Evolutionary conservation across 352 stramenopile genomes (phyloP).

Genomic region (Blastocystis sp.): DNA sequence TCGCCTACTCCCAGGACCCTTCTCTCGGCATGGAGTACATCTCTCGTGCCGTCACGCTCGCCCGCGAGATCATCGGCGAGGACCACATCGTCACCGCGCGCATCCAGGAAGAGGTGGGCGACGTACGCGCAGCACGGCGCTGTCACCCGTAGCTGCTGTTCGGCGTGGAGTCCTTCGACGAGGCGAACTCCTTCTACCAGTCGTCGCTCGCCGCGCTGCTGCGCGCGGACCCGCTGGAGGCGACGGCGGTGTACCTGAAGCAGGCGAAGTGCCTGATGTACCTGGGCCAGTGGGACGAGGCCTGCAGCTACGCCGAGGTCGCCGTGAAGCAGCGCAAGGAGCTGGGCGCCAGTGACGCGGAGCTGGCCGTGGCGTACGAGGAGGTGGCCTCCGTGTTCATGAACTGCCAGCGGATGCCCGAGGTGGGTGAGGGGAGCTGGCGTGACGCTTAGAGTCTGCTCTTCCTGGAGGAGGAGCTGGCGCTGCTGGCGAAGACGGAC

Average conservation of each 20-base stretch:
- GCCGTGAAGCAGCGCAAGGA: conserved; percentile 20
- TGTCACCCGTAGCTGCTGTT: conserved; percentile 16
- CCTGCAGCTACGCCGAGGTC: conserved; percentile 1
- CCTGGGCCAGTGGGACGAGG: neutral
- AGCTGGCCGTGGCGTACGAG: neutral
- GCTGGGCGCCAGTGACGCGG: neutral
- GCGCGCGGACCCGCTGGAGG: neutral
- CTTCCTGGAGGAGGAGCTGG: conserved; percentile 44
- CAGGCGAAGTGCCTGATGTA: conserved; percentile 52
- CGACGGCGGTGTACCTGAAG: conserved; percentile 38
- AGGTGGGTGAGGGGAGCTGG: neutral
- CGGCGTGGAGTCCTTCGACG: conserved; percentile 28
- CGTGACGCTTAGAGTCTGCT: neutral
- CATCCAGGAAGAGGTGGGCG: conserved; percentile 30
- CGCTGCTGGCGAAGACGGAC: neutral
- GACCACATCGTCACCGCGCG: neutral
- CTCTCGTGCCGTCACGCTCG: conserved; percentile 15
- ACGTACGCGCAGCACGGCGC: neutral
- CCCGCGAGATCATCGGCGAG: conserved; percentile 9
- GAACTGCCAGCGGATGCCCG: neutral
- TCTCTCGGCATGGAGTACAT: conserved; percentile 61
- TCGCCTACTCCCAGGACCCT: conserved; percentile 44
- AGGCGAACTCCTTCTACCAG: conserved; percentile 52
- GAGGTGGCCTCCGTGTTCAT: conserved; percentile 19
- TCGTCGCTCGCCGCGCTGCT: neutral